Evolutionary conservation across 768 basidiomycete species (phyloP), one percentile per base, ranked within the genome.

Genomic region (Kwoniella sp.): DNA sequence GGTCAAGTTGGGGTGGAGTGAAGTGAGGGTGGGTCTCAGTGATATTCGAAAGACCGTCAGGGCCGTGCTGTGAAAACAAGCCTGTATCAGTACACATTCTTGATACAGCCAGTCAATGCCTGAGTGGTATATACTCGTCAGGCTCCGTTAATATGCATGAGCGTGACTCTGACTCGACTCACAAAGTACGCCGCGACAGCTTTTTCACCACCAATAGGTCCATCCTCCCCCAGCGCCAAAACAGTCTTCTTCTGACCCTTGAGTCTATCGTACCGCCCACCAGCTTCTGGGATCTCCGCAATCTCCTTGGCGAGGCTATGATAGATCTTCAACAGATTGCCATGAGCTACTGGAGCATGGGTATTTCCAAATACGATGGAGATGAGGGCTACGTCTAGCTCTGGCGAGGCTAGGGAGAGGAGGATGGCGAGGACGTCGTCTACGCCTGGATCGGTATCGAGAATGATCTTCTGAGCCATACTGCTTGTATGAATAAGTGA

Each of bases 141-240:
- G 33, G 33, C 33, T 33, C n/a, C n/a, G n/a, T n/a, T n/a, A 33
- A 33, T 5, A 33, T 33, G 13, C 25, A 52, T 26, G 25, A 15
- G 27, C 5, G 25, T 17, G n/a, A 12, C 7, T 6, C 33, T 33
- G 25, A n/a, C n/a, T 15, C 4, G 21, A 75, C 80, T 62, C 68
- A 79, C 80, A 52, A 96, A 95, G 76, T 91, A 92, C 67, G 87
- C 84, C 15, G 92, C 93, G 55, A 84, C 87, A 72, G 90, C 88
- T 7, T 85, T 75, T 21, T 86, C 85, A 2, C 91, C 92, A 54
- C 85, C 82, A 1, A 92, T 83, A 10, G 92, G 92, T 0, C 83
- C 83, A 12, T 82, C 80, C 33, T 85, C 83, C 0, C 92, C 93
- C 40, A 83, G 78, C 1, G 84, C 86, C 46, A 95, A 82, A 44